Conservation (phyloP, 2,329 filamentous ascomycete species). For the Alternaria panax region DNA sequence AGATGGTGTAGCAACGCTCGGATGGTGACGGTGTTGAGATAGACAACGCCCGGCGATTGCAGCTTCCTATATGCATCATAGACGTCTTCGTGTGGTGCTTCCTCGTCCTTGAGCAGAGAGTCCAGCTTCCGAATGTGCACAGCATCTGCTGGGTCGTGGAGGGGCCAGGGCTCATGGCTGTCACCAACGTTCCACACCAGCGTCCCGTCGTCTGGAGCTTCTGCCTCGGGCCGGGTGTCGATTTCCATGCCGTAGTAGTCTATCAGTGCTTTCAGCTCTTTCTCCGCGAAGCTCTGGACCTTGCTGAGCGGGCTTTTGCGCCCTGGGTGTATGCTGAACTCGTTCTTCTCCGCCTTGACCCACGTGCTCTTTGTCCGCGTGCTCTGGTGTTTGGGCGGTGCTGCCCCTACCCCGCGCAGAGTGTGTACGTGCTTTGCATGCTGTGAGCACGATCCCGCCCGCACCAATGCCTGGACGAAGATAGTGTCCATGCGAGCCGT, state of each 20-base stretch:
- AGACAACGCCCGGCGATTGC: slow-evolving; percentile 61
- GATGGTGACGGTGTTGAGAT: slow-evolving; percentile 61
- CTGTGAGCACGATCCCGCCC: slow-evolving; percentile 60
- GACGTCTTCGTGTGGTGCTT: slow-evolving; percentile 56
- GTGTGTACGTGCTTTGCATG: slow-evolving; percentile 53
- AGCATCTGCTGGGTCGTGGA: slow-evolving; percentile 41
- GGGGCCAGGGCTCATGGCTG: slow-evolving; percentile 44
- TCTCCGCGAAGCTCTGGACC: slow-evolving; percentile 46
- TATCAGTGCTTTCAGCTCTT: slow-evolving; percentile 58
- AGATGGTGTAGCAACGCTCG: slow-evolving; percentile 73
- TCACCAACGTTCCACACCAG: slow-evolving; percentile 45
- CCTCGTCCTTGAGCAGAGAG: slow-evolving; percentile 54
- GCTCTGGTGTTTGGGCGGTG: slow-evolving; percentile 18
- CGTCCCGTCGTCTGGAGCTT: slow-evolving; percentile 40
- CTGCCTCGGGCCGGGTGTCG: slow-evolving; percentile 32
- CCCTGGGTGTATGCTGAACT: slow-evolving; percentile 14
- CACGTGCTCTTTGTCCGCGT: slow-evolving; percentile 28
- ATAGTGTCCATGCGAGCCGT: slow-evolving; percentile 55
- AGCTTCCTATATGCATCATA: slow-evolving; percentile 63
- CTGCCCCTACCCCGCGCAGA: slow-evolving; percentile 10
- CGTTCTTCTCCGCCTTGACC: slow-evolving; percentile 9
- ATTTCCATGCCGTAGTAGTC: slow-evolving; percentile 54
- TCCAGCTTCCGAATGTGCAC: slow-evolving; percentile 45
- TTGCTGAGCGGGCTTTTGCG: slow-evolving; percentile 30
- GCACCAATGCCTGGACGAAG: slow-evolving; percentile 62